Evolutionary conservation across 2,329 filamentous ascomycete genomes (phyloP), one percentile per base, ranked within the genome.

Genomic region (Knoxdaviesia capensis): DNA sequence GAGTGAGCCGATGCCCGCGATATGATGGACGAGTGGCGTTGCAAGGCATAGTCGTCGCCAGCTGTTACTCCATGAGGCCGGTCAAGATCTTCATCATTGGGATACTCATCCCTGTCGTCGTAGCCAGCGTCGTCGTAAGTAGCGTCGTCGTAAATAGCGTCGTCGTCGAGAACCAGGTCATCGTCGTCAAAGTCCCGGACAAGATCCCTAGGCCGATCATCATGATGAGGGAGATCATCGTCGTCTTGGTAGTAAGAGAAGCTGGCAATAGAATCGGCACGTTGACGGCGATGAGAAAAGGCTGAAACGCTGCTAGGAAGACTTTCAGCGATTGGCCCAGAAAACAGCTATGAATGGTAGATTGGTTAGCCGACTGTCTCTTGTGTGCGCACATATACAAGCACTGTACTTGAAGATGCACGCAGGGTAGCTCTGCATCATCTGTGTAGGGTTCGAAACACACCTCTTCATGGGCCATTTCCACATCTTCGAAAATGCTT

Each of bases 391-490:
- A 3, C 20, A 20, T 20, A 20, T 20, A 20, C 20, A 20, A 3
- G 20, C 20, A 20, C 20, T 20, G 20, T 3, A 20, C 20, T 20
- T 3, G 3, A 20, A 20, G 20, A 20, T 20, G 20, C 20, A 20
- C 20, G 3, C 20, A 20, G 20, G 38, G 41, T 46, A 36, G 33
- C 29, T 41, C 5, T 10, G 38, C 31, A 7, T 29, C 4, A 33
- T 38, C 2, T 34, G 10, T 20, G 6, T 10, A 29, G 20, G 29
- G 11, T 32, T 30, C 9, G 20, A 29, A 11, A 41, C 49, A 44
- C 52, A 90, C 83, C 72, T 96, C 88, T 56, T 94, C 84, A 41
- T 92, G 85, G 20, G 90, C 88, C 90, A 98, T 96, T 57, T 94
- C 88, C n/a, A 96, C 87, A 59, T 94, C 85, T 50, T 85, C 85